A percentile compares a stretch with the other conserved stretches of the same genome.
Conservation (phyloP, 805 yeast species). For the Jamesozyma jinghongensis region DNA sequence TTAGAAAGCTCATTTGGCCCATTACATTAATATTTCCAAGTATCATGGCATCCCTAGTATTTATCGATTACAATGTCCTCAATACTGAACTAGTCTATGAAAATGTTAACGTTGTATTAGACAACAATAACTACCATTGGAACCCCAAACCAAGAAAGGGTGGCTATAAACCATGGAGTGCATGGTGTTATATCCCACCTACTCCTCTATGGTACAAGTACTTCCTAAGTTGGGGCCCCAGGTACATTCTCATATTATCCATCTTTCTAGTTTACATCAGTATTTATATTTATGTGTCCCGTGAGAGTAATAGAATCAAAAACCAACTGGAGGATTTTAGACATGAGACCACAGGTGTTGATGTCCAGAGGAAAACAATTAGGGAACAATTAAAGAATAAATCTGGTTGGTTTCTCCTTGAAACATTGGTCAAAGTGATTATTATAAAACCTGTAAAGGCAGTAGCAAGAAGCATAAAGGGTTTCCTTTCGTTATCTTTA, state of each 20-base stretch:
- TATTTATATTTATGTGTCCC: conserved; percentile 63
- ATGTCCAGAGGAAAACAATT: background rate
- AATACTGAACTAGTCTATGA: conserved; percentile 9
- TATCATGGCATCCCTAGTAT: conserved; percentile 63
- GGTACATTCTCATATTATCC: conserved; percentile 55
- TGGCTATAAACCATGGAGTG: conserved; percentile 54
- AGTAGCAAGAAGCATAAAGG: conserved; percentile 4
- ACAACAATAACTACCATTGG: conserved; percentile 20
- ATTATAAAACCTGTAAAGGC: background rate
- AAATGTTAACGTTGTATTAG: conserved; percentile 18
- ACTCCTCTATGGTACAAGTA: conserved; percentile 64
- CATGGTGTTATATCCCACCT: conserved; percentile 75
- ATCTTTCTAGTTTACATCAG: conserved; percentile 59
- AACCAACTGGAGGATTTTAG: conserved; percentile 23
- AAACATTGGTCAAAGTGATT: background rate
- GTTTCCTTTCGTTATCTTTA: conserved; percentile 17
- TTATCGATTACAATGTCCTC: conserved; percentile 34
- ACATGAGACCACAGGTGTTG: background rate
- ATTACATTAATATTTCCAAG: conserved; percentile 53
- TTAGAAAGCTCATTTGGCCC: conserved; percentile 49
- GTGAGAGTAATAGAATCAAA: conserved; percentile 49
- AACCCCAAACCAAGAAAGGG: conserved; percentile 25
- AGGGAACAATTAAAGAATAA: background rate
- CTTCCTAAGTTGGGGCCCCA: conserved; percentile 72
- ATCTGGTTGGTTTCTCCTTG: background rate